Evolutionary conservation across 164 flowering plant genomes (phyloP).

Genomic region (Nymphaea thermarum): DNA sequence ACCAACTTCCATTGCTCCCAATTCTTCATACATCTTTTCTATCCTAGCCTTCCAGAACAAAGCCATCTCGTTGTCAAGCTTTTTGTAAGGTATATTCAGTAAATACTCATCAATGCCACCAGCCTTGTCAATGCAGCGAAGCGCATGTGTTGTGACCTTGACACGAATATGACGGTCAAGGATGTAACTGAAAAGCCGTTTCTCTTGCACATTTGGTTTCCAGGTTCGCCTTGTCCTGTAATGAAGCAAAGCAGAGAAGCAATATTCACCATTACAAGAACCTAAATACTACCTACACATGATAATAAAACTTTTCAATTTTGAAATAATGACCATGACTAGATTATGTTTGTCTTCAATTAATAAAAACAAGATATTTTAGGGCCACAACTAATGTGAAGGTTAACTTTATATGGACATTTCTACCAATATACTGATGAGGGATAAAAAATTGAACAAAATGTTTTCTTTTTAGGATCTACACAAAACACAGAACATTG

Average conservation of each 20-base stretch:
- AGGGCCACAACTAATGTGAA: background rate
- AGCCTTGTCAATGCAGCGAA: constrained; percentile 75
- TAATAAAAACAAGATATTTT: background rate
- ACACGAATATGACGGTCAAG: constrained; percentile 50
- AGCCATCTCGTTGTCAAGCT: constrained; percentile 27
- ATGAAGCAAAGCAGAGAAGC: background rate
- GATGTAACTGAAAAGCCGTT: constrained; percentile 51
- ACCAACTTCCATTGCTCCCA: constrained; percentile 32
- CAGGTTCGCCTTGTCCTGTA: constrained; percentile 50
- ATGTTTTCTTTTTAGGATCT: no score
- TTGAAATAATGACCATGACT: background rate
- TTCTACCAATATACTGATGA: no score
- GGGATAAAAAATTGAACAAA: no score
- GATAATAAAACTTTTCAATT: no score
- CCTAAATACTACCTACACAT: background rate
- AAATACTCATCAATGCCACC: constrained; percentile 51
- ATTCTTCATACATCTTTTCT: constrained; percentile 24
- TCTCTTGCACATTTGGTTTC: constrained; percentile 63
- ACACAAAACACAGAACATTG: no score
- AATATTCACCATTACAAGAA: background rate
- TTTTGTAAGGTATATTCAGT: constrained; percentile 21
- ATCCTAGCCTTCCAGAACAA: constrained; percentile 24
- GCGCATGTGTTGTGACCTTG: constrained; percentile 64
- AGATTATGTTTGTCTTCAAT: background rate
- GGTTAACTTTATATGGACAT: background rate